Conservation (phyloP, 116 monocot species). For the Cymodocea nodosa region DNA sequence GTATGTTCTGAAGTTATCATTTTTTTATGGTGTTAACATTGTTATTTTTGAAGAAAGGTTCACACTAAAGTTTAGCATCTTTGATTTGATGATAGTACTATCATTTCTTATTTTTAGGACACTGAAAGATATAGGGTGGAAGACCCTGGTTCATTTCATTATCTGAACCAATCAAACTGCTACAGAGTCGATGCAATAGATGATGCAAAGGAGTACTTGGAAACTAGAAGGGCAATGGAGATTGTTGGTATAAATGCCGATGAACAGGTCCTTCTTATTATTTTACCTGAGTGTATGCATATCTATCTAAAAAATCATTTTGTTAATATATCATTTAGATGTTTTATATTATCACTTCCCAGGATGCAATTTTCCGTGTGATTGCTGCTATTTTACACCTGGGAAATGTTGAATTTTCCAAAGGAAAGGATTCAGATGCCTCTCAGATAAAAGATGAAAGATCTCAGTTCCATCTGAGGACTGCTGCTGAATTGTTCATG, state of each 20-base stretch:
- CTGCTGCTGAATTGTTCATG: slow-evolving; percentile 86
- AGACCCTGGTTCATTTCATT: slow-evolving; percentile 79
- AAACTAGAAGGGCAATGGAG: slow-evolving; percentile 94
- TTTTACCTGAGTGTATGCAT: neutral
- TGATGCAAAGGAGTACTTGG: slow-evolving; percentile 81
- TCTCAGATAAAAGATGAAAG: slow-evolving; percentile 70
- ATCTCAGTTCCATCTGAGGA: slow-evolving; percentile 63
- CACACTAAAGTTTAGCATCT: neutral
- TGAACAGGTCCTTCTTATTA: slow-evolving; percentile 50
- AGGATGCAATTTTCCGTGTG: slow-evolving; percentile 90
- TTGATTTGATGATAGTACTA: neutral
- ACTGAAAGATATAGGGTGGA: slow-evolving; percentile 57
- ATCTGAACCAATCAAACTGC: slow-evolving; percentile 87
- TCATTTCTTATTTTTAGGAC: slow-evolving; percentile 27
- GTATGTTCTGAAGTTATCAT: too few relatives aligned
- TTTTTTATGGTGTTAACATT: too few relatives aligned
- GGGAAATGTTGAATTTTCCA: slow-evolving; percentile 83
- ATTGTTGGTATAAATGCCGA: slow-evolving; percentile 71
- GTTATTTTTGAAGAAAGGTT: neutral
- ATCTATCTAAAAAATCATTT: neutral
- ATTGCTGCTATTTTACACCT: slow-evolving; percentile 90
- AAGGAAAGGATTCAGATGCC: slow-evolving; percentile 65
- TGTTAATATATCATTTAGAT: neutral
- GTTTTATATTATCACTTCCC: neutral
- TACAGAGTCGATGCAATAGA: slow-evolving; percentile 59